Base-by-base conservation (phyloP, 352 stramenopile genomes). In the Phytopythium montanum region DNA sequence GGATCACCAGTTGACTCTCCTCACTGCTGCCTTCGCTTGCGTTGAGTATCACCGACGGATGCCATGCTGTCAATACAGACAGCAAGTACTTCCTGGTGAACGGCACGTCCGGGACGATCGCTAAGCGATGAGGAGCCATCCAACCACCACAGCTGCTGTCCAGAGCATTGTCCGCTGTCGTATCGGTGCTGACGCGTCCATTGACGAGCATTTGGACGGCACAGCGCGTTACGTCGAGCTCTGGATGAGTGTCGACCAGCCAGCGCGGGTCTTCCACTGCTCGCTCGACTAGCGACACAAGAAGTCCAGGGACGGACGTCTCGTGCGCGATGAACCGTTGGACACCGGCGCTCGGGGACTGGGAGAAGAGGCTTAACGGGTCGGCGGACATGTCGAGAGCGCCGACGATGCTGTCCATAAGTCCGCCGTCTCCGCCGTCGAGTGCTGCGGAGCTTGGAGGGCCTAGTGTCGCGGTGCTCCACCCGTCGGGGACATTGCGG, bases 281-380 rank as follows among this genome's bases (percentile, higher is more conserved):
- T 28, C 68, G 69, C 13, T 64, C 61, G 29, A 81, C 69, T 55
- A 89, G 53, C 31, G 77, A 64, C 42, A 92, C 67, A 53, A 90
- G 54, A 16, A 90, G 65, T 0, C 79, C 78, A 5, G 79, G 73
- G 36, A 92, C 68, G 6, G 74, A 86, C 7, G 80, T 83, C 69
- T 92, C 82, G 2, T 70, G 78, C 2, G 80, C 68, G 18, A 68
- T 71, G 52, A 79, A 84, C 39, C 21, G 34, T 38, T 36, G 38
- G 16, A 19, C 12, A 13, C 53, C 19, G 10, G 49, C 10, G 34
- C 16, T 36, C 23, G 26, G 31, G 6, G 36, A 12, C 12, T 1
- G 14, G 0, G 13, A 36, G 21, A 59, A 59, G 14, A 59, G 25
- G 18, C 53, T 41, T 38, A 39, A 2, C 23, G 53, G 25, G 1